Evolutionary conservation across 208 protist species (phyloP).

Genomic region (Herpetomonas tarakana): DNA sequence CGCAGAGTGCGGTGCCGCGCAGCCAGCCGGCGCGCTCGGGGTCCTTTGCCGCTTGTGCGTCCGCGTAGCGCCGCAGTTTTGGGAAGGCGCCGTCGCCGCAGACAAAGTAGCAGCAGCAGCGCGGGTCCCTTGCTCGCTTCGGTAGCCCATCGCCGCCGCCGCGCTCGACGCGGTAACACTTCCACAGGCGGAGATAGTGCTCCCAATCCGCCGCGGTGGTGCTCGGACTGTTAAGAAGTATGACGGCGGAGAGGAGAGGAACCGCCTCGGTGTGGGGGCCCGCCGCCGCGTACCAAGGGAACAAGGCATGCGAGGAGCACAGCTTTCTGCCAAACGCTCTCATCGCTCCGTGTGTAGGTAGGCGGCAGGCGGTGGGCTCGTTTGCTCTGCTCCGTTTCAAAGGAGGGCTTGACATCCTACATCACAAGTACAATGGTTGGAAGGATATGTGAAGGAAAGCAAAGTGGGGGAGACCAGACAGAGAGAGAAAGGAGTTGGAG

Average conservation of each 20-base stretch:
- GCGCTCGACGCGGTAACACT: too few relatives aligned
- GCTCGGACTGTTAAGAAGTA: constrained; percentile 69
- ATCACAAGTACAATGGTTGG: too few relatives aligned
- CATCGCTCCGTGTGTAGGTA: too few relatives aligned
- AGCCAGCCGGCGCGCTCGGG: background rate
- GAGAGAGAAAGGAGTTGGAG: too few relatives aligned
- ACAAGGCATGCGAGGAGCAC: constrained; percentile 23
- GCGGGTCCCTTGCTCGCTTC: background rate
- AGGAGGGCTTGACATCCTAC: too few relatives aligned
- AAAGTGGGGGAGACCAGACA: too few relatives aligned
- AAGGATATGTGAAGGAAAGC: too few relatives aligned
- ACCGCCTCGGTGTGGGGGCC: constrained; percentile 12
- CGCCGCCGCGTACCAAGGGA: constrained; percentile 3
- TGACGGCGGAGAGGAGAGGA: constrained; percentile 36
- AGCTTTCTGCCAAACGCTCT: constrained; percentile 14
- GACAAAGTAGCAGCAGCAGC: constrained; percentile 46
- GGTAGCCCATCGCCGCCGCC: background rate
- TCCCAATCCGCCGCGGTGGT: constrained; percentile 43
- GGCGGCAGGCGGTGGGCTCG: too few relatives aligned
- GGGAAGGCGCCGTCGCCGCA: constrained; percentile 70
- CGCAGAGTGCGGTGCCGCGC: constrained; percentile 13
- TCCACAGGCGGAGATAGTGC: constrained; percentile 47
- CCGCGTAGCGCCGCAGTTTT: constrained; percentile 33
- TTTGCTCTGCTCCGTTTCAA: too few relatives aligned
- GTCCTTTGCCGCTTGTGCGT: background rate